These are phyloP conservation scores for Cryoendolithus antarcticus DNA, from an alignment of 2,329 filamentous ascomycete genomes.

Conservation along the genomic window DNA sequence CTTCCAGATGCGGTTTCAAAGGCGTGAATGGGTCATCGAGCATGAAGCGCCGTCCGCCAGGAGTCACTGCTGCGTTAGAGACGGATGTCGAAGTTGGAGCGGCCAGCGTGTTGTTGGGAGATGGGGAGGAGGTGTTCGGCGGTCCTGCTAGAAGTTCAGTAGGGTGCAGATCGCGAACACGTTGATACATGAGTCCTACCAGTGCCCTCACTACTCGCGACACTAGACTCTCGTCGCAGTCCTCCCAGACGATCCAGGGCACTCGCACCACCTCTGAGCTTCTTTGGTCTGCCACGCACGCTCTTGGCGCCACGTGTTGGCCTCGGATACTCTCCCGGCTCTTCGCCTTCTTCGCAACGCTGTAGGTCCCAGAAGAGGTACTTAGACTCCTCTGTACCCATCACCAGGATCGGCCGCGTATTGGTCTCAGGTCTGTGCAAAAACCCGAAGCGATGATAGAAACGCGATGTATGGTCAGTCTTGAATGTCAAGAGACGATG, in stretches of 20 bases:
- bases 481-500: slow-evolving; percentile 56
- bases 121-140: slow-evolving; percentile 1
- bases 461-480: slow-evolving; percentile 50
- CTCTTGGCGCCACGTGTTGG: slow-evolving; percentile 1
- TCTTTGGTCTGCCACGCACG: slow-evolving; percentile 7
- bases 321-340: slow-evolving; percentile 7
- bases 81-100: slow-evolving; percentile 1
- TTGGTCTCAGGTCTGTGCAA: slow-evolving; percentile 40
- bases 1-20: slow-evolving; percentile 46
- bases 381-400: slow-evolving; percentile 55
- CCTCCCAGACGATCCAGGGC: slow-evolving; percentile 4
- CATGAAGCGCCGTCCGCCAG: slow-evolving; percentile 24
- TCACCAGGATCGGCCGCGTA: slow-evolving; percentile 56
- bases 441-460: slow-evolving; percentile 65
- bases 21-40: slow-evolving; percentile 34
- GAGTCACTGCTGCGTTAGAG: not conserved
- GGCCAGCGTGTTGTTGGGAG: not conserved
- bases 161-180: too few species aligned
- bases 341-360: slow-evolving; percentile 40
- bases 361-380: slow-evolving; percentile 68
- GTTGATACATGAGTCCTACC: too few species aligned
- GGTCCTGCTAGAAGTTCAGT: too few species aligned
- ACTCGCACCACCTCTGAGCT: slow-evolving; percentile 3
- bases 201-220: slow-evolving; percentile 2
- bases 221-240: slow-evolving; percentile 7